Conservation (phyloP, 2,329 filamentous ascomycete genomes). For the Claviceps sp. region DNA sequence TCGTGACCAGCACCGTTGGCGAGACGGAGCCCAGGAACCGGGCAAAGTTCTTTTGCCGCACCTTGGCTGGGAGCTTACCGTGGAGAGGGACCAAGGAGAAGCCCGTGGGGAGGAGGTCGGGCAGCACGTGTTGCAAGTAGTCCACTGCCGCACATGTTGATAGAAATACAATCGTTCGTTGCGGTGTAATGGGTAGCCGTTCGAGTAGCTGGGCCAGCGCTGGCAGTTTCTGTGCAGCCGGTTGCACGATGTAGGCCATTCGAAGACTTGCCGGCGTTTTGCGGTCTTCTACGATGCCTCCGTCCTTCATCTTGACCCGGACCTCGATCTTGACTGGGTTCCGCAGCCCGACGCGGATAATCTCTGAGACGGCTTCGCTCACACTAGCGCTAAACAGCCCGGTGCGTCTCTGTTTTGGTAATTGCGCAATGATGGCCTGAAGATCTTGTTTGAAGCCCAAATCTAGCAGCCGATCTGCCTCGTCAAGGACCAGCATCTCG, state of each 20-base stretch:
- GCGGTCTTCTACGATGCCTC: conserved; percentile 60
- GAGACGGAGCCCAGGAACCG: conserved; percentile 63
- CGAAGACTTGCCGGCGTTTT: conserved; percentile 84
- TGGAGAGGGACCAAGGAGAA: conserved; percentile 71
- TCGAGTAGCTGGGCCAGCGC: conserved; percentile 58
- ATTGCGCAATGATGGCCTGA: conserved; percentile 65
- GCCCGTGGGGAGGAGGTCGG: conserved; percentile 52
- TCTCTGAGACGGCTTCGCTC: conserved; percentile 86
- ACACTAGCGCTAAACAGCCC: conserved; percentile 92
- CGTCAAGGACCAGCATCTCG: conserved; percentile 83
- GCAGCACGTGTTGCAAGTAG: conserved; percentile 77
- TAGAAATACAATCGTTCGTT: conserved; percentile 81
- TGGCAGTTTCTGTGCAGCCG: conserved; percentile 68
- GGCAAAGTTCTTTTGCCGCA: conserved; percentile 76
- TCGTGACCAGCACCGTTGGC: conserved; percentile 76
- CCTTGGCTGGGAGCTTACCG: conserved; percentile 80
- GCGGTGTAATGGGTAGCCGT: conserved; percentile 56
- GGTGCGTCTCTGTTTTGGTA: conserved; percentile 88
- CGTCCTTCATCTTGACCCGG: conserved; percentile 65
- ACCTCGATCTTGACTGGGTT: conserved; percentile 94
- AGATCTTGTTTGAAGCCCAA: conserved; percentile 88
- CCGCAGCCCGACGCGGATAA: conserved; percentile 79
- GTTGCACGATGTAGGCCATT: conserved; percentile 70
- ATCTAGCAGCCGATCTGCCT: conserved; percentile 85
- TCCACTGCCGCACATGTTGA: conserved; percentile 92